phyloP scores from a whole-genome alignment of 176 grass and related monocot genomes.

The Oryza australiensis region DNA sequence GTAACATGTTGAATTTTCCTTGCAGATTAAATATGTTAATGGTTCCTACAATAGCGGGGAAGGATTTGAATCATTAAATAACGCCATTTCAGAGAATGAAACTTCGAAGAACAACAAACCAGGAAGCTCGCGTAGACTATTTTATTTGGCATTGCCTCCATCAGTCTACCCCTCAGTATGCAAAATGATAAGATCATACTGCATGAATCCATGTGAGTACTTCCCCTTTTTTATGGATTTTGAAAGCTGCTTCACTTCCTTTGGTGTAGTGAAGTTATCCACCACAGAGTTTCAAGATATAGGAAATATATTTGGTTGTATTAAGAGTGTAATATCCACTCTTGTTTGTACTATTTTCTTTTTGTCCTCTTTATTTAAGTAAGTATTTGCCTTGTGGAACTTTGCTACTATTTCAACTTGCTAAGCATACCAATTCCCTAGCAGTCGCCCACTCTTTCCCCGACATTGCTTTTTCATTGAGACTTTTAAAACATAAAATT shows the following conservation, averaged over 20 bases:
- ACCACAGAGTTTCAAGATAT: neutral
- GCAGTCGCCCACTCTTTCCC: neutral
- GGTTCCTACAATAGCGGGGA: constrained; percentile 75
- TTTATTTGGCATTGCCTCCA: constrained; percentile 97
- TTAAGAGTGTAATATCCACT: neutral
- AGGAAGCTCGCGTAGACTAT: constrained; percentile 71
- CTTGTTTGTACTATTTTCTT: neutral
- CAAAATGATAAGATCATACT: constrained; percentile 91
- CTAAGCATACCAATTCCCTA: neutral
- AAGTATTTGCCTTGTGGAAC: no score
- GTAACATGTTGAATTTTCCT: constrained; percentile 22
- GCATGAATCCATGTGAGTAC: constrained; percentile 81
- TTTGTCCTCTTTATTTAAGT: no score
- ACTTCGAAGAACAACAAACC: constrained; percentile 45
- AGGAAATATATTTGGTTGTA: neutral
- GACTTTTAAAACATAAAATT: neutral
- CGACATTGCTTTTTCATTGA: neutral
- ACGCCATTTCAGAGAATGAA: constrained; percentile 80
- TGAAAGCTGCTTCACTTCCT: neutral
- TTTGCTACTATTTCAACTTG: neutral
- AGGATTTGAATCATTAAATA: constrained; percentile 80
- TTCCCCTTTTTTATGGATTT: neutral
- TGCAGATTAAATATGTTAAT: constrained; percentile 97
- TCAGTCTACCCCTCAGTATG: constrained; percentile 94
- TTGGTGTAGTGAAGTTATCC: neutral